Conservation (phyloP, 805 yeast species). For the Candida easanensis region DNA sequence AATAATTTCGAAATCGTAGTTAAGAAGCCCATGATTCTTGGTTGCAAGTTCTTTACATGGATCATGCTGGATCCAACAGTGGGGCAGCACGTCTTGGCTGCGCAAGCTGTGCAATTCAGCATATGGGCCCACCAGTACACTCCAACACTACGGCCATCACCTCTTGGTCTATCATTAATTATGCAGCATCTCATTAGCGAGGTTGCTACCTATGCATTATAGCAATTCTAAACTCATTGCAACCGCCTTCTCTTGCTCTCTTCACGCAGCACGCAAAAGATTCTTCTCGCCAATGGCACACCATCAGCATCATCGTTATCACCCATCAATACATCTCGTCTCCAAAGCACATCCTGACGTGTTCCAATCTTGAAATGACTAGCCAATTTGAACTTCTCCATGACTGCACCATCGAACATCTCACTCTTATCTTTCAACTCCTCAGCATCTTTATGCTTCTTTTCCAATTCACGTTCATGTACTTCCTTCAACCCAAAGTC, state of each 20-base stretch:
- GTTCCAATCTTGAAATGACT: slow-evolving; percentile 12
- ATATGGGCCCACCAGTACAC: no score
- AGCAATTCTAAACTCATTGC: no score
- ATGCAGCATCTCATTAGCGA: no score
- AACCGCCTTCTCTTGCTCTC: slow-evolving; percentile 2
- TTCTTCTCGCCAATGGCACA: slow-evolving; percentile 10
- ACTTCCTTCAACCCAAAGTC: slow-evolving; percentile 5
- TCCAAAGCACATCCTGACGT: slow-evolving; percentile 15
- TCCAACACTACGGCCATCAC: no score
- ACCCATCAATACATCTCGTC: slow-evolving; percentile 9
- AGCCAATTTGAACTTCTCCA: slow-evolving; percentile 9
- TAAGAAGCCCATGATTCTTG: no score
- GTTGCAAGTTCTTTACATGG: no score
- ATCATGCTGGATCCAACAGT: no score
- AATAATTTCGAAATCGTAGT: background rate
- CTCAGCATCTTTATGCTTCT: background rate
- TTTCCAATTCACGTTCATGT: background rate
- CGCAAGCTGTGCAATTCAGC: no score
- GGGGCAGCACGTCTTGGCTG: no score
- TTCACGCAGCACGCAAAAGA: slow-evolving; percentile 12
- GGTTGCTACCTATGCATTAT: no score
- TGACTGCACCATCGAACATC: slow-evolving; percentile 1
- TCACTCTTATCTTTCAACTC: background rate
- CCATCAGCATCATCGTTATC: slow-evolving; percentile 2
- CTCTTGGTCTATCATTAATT: no score